A percentile compares a stretch with the other conserved stretches of the same genome.
phyloP scores from a whole-genome alignment of 1,284 basidiomycete species.

The Leccinum griseonigrum region DNA sequence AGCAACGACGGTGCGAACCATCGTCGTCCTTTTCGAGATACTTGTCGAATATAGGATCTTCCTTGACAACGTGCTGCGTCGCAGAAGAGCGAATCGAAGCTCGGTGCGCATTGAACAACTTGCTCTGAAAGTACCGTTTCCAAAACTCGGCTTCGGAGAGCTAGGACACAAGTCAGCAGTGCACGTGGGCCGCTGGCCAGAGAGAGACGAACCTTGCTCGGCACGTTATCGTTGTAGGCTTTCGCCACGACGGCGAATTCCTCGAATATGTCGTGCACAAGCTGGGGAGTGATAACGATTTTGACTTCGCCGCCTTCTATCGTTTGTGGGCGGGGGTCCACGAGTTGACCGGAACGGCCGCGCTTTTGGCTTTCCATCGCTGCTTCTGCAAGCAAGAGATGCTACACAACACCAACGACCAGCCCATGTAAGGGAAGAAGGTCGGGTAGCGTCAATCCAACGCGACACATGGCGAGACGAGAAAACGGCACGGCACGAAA shows the following conservation, averaged over 20 bases:
- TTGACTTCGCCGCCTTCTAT: constrained; percentile 72
- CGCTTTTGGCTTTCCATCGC: constrained; percentile 62
- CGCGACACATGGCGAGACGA: constrained; percentile 30
- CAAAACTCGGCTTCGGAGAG: constrained; percentile 91
- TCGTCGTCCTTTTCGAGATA: constrained; percentile 96
- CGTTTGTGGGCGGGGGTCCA: constrained; percentile 86
- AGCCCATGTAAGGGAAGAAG: not conserved
- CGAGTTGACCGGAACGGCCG: constrained; percentile 82
- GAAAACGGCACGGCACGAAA: not conserved
- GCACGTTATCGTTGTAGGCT: not conserved
- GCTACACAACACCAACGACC: not conserved
- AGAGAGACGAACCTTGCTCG: not conserved
- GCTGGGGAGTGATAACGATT: not conserved
- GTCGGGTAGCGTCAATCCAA: constrained; percentile 35
- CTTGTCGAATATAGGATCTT: constrained; percentile 93
- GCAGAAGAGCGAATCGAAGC: constrained; percentile 89
- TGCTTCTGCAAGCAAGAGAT: constrained; percentile 41
- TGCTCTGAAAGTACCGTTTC: constrained; percentile 95
- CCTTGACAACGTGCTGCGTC: constrained; percentile 80
- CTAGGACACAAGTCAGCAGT: constrained; percentile 37
- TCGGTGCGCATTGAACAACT: constrained; percentile 91
- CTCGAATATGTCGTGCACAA: not conserved
- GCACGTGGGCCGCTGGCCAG: not conserved
- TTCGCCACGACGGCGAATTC: not conserved
- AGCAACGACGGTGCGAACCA: constrained; percentile 45